Base-by-base conservation (phyloP, 192 early-diverging fungal genomes). In the Chytriomyces sp. region DNA sequence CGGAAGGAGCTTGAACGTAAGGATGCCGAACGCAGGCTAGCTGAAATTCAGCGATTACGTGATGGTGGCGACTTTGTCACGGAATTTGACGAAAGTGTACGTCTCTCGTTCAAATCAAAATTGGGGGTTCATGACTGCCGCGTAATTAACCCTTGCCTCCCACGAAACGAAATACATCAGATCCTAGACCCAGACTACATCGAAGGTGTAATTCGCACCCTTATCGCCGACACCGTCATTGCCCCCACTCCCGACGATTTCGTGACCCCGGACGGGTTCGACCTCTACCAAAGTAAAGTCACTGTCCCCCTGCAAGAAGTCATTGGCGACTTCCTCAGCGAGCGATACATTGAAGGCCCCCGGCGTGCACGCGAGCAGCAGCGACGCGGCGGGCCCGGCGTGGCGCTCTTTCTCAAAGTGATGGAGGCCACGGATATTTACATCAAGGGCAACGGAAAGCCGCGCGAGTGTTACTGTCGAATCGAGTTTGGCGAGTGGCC, bases 101-200 rank as follows among this genome's bases (percentile, higher is more conserved):
- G 57, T 22, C 34, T 63, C 38, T 32, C 75, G 12, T 22, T 28
- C 22, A 17, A 1, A 26, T 26, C 56, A 25, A 17, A 10, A n/a
- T n/a, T n/a, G n/a, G n/a, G n/a, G n/a, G n/a, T n/a, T n/a, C n/a
- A n/a, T n/a, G n/a, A n/a, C n/a, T n/a, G n/a, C n/a, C n/a, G n/a
- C n/a, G n/a, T n/a, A n/a, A n/a, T n/a, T n/a, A n/a, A n/a, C n/a
- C n/a, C n/a, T n/a, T n/a, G n/a, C n/a, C n/a, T n/a, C n/a, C n/a
- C n/a, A n/a, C n/a, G n/a, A n/a, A n/a, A n/a, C n/a, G n/a, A n/a
- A n/a, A n/a, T n/a, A 30, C 12, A 17, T 22, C 64, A 66, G 64
- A 49, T 82, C n/a, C 53, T 84, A 49, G 74, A 75, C 25, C 73
- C 74, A 1, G 83, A 84, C 31, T 84, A 83, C 55, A 63, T 84